These are phyloP conservation scores for Sugiyamaella sp. DNA, from an alignment of 1,139 yeast genomes.

Conservation along the genomic window DNA sequence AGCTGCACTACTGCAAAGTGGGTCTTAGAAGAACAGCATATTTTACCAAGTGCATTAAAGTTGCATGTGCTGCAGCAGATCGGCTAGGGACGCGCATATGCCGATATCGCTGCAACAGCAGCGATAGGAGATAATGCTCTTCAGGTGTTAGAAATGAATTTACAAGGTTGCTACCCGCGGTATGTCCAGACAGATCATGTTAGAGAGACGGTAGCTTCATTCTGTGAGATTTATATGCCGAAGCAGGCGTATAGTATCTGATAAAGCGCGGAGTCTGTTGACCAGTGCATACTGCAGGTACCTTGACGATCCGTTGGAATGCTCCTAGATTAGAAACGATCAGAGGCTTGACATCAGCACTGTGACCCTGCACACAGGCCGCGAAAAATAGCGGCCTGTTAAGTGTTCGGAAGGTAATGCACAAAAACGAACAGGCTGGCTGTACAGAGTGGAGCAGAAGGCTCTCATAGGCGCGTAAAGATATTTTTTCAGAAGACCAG, in stretches of 20 bases:
- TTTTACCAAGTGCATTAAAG: neutral
- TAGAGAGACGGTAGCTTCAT: no score
- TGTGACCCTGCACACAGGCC: no score
- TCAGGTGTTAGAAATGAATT: no score
- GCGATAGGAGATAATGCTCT: no score
- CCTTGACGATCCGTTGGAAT: neutral
- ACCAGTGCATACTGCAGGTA: slow-evolving; percentile 7
- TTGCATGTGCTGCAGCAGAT: slow-evolving; percentile 1
- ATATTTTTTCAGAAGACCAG: slow-evolving; percentile 3
- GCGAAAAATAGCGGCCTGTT: no score
- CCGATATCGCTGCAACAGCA: no score
- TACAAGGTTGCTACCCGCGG: no score
- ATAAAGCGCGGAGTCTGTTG: neutral
- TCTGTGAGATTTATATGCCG: no score
- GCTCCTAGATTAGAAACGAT: neutral
- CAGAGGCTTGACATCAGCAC: neutral
- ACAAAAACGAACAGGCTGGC: slow-evolving; percentile 10
- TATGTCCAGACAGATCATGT: no score
- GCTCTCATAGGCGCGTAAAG: neutral
- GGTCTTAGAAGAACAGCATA: slow-evolving; percentile 10
- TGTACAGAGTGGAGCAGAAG: neutral
- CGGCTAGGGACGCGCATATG: neutral
- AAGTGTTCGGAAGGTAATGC: no score
- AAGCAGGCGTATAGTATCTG: neutral
- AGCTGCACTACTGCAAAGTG: slow-evolving; percentile 8